Evolutionary conservation across 1,284 basidiomycete genomes (phyloP), one percentile per base, ranked within the genome.

Genomic region (Ustilago trichophora): DNA sequence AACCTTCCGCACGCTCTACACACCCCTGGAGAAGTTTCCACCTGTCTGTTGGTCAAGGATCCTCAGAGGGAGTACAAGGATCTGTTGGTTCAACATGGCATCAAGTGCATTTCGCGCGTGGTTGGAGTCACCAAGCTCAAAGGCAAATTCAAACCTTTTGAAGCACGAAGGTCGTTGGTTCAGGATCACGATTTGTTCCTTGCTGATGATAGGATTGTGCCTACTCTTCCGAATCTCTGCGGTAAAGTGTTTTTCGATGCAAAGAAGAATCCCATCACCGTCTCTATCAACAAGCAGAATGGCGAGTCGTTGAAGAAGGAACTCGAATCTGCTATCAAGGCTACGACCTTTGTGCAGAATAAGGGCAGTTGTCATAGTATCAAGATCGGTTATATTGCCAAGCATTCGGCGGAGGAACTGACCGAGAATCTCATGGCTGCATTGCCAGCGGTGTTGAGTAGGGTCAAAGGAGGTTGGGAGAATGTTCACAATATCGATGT

Each of bases 51-150:
- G 81, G 90, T 90, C 47, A 98, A 98, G 83, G 92, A 96, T 82
- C 95, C 96, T 8, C 95, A 98, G 80, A 84, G 95, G 50, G 87
- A 93, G 80, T 98, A 96, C 86, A 98, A 98, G 83, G 92, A 96
- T 81, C 87, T 96, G 16, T 85, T 98, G 21, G 88, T 88, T 46
- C 83, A 84, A 42, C 85, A 91, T 49, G 86, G 88, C 42, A 88
- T 98, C 84, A 90, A 89, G 69, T 95, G 95, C 69, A 88, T 98
- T 76, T 88, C 87, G 33, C 86, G 94, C 22, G 93, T 98, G n/a
- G 92, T 98, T 31, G 94, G 93, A 18, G 85, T 97, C 15, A 54
- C 58, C 26, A 82, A 82, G 70, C 56, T 82, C 32, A 79, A 80
- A 51, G 80, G 80, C 34, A 81, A 82, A 58, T 81, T 81, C 50